These are phyloP conservation scores for Syzygium aromaticum DNA, from an alignment of 345 rosid species.

Conservation along the genomic window DNA sequence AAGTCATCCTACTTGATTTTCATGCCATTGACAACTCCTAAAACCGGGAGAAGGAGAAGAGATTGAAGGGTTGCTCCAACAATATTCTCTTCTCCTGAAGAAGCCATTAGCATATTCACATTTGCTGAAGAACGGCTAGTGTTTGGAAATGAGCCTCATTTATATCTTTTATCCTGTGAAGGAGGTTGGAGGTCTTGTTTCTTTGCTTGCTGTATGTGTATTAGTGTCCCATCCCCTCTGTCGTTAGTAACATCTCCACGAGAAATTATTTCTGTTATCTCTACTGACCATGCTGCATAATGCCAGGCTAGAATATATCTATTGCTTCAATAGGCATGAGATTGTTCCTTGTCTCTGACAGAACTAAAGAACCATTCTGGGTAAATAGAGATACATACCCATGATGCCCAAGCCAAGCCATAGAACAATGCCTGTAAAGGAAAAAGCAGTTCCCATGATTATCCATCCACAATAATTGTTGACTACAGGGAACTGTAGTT, in stretches of 20 bases:
- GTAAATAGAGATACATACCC: conserved; percentile 23
- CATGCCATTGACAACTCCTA: neutral
- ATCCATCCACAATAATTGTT: neutral
- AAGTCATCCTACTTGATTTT: neutral
- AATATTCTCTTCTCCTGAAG: neutral
- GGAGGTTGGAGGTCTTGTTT: neutral
- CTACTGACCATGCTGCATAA: neutral
- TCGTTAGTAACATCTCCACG: neutral
- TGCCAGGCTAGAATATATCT: neutral
- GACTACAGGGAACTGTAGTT: conserved; percentile 8
- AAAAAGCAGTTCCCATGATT: neutral
- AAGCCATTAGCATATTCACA: neutral
- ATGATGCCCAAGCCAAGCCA: conserved; percentile 50
- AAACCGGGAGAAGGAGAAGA: neutral
- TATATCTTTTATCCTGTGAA: neutral
- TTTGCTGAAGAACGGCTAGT: neutral
- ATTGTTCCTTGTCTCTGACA: neutral
- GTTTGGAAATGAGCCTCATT: neutral
- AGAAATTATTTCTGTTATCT: neutral
- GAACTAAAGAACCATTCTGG: neutral
- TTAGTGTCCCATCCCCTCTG: neutral
- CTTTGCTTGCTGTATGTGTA: neutral
- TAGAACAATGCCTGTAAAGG: conserved; percentile 35
- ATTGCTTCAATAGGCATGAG: neutral
- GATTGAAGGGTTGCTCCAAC: neutral